Evolutionary conservation across 1,139 yeast species (phyloP), one percentile per base, ranked within the genome.

Genomic region (Blastobotrys indianensis): DNA sequence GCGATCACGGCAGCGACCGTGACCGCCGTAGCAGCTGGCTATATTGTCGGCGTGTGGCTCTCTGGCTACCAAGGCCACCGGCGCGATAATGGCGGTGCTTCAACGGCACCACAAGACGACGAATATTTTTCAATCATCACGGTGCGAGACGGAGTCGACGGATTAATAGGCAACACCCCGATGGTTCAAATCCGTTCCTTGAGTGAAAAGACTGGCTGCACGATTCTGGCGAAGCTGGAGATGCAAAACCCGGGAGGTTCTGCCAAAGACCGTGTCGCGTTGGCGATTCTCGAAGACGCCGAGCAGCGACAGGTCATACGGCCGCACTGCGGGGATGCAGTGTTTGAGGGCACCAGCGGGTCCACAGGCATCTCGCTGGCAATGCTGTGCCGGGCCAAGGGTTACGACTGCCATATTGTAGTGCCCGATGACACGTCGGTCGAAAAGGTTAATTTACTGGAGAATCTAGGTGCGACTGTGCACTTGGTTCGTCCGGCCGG

Each of bases 301-400:
- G 96, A 86, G 63, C 47, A 54, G 10, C 53, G 59, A 37, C 94
- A 92, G 0, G 62, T 70, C 11, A 63, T 90, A 37, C 63, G 68
- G 7, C 90, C 88, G 0, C 62, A 78, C 47, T 57, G 69, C 44
- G 80, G 77, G 2, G 88, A 85, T 60, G 74, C 81, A 15, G 79
- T 86, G 3, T 88, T 82, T 62, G 98, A 92, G 68, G 98, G 98
- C 2, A 92, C 97, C 0, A 82, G 94, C 9, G 97, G 97, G 0
- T 86, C 96, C 0, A 92, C 98, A 0, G 98, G 98, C 7, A 92
- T 92, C 25, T 85, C 96, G 2, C 76, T 92, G 54, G 96, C 97
- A 1, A 77, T 87, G 66, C 74, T 92, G 20, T 85, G 95, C 52
- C 79, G 88, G 55, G 85, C 97, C 0, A 65, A 85, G 50, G 98